phyloP scores from a whole-genome alignment of 768 basidiomycete genomes.

The Boletus pseudopeckii region DNA sequence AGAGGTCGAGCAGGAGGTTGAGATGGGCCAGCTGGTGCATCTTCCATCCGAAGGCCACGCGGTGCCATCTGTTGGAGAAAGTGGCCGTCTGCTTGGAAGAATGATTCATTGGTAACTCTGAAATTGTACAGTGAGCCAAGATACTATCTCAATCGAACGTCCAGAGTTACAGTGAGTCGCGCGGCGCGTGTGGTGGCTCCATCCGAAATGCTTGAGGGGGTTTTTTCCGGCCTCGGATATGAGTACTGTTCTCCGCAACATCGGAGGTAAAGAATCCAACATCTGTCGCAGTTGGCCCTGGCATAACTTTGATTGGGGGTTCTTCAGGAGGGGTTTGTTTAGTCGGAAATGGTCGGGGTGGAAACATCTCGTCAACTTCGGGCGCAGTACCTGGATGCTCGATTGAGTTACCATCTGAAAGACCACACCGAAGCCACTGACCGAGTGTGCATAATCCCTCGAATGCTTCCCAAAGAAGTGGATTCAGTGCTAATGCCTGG shows the following conservation, averaged over 20 bases:
- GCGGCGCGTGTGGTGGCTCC: constrained; percentile 45
- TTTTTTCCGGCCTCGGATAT: constrained; percentile 58
- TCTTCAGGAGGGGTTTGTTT: constrained; percentile 56
- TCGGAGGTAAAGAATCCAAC: constrained; percentile 79
- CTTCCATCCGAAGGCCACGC: constrained; percentile 42
- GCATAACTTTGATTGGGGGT: constrained; percentile 33
- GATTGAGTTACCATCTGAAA: constrained; percentile 11
- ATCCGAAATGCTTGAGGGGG: constrained; percentile 56
- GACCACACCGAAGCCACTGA: constrained; percentile 31
- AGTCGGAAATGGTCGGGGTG: constrained; percentile 55
- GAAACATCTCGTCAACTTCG: constrained; percentile 70
- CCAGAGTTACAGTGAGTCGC: constrained; percentile 59
- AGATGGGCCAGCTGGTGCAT: constrained; percentile 37
- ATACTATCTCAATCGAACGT: not conserved
- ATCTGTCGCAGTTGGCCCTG: constrained; percentile 56
- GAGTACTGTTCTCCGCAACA: constrained; percentile 48
- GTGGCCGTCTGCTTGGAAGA: constrained; percentile 54
- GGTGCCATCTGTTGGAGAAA: constrained; percentile 46
- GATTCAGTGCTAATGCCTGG: constrained; percentile 67
- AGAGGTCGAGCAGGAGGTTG: constrained; percentile 62
- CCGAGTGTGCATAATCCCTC: constrained; percentile 83
- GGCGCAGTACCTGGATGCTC: constrained; percentile 56
- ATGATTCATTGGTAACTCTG: constrained; percentile 57
- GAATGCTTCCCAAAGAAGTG: constrained; percentile 90
- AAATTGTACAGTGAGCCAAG: constrained; percentile 6